A percentile compares a stretch with the other conserved stretches of the same genome.
Conservation (phyloP, 2,329 filamentous ascomycete species). For the Claviceps sp. region DNA sequence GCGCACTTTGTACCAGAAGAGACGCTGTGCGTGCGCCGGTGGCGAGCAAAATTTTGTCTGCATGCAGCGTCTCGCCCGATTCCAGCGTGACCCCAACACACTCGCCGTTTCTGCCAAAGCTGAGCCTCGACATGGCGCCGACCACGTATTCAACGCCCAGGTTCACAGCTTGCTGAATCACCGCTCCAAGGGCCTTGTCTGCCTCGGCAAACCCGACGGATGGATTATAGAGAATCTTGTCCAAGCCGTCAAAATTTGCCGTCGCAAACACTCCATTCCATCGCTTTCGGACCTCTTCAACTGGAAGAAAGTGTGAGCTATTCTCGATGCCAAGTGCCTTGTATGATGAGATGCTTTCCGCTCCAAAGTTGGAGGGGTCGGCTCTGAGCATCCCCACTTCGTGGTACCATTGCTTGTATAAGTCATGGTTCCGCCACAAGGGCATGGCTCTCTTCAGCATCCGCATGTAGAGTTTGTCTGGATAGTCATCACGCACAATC, state of each 20-base stretch:
- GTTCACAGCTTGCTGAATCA: constrained; percentile 37
- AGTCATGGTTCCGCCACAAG: constrained; percentile 27
- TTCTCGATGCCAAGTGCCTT: constrained; percentile 25
- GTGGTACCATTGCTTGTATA: constrained; percentile 42
- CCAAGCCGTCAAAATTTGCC: constrained; percentile 41
- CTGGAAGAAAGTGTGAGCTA: constrained; percentile 24
- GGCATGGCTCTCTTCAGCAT: constrained; percentile 28
- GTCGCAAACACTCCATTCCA: constrained; percentile 45
- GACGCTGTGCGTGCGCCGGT: constrained; percentile 44
- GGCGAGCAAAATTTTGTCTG: constrained; percentile 39
- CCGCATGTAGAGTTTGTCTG: constrained; percentile 25
- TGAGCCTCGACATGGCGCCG: constrained; percentile 32
- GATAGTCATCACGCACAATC: constrained; percentile 29
- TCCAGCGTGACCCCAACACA: constrained; percentile 36
- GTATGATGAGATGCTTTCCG: constrained; percentile 27
- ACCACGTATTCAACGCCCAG: constrained; percentile 42
- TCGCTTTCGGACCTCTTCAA: constrained; percentile 38
- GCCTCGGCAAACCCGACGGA: constrained; percentile 47
- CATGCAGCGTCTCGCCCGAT: constrained; percentile 31
- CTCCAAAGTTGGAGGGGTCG: constrained; percentile 28
- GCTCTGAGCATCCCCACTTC: constrained; percentile 40
- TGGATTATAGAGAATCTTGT: constrained; percentile 42
- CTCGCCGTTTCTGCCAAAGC: constrained; percentile 30
- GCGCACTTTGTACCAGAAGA: constrained; percentile 37
- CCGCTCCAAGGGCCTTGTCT: constrained; percentile 39